A percentile compares a stretch with the other conserved stretches of the same genome.
phyloP scores from a whole-genome alignment of 1,139 yeast genomes.

The Yamadazyma dendronema region DNA sequence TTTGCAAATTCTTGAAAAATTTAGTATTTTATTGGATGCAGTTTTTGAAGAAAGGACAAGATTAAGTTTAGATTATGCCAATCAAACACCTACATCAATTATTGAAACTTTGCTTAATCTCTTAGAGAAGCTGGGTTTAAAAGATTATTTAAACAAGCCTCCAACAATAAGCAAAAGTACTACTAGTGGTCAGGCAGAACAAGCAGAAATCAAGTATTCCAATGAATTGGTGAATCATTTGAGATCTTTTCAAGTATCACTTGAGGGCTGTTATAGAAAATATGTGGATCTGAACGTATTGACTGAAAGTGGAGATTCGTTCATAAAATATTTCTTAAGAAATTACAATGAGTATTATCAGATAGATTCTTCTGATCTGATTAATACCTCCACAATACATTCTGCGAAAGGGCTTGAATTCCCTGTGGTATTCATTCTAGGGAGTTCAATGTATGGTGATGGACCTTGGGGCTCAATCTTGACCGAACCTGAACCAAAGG shows the following conservation, averaged over 20 bases:
- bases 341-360: conserved; percentile 47
- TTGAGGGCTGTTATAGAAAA: conserved; percentile 20
- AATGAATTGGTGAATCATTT: conserved; percentile 19
- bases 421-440: conserved; percentile 62
- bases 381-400: conserved; percentile 64
- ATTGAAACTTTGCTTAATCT: conserved; percentile 22
- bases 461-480: conserved; percentile 20
- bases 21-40: conserved; percentile 12
- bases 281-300: conserved; percentile 13
- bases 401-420: conserved; percentile 72
- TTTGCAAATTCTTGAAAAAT: conserved; percentile 3
- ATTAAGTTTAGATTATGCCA: conserved; percentile 8
- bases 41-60: conserved; percentile 15
- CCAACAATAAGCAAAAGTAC: background rate
- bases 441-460: conserved; percentile 20
- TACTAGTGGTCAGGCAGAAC: conserved; percentile 4
- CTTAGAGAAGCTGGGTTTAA: conserved; percentile 20
- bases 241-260: conserved; percentile 26
- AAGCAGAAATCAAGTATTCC: conserved; percentile 11
- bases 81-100: conserved; percentile 18
- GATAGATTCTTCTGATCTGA: conserved; percentile 23
- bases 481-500: conserved; percentile 3
- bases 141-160: conserved; percentile 23
- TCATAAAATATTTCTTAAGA: conserved; percentile 39
- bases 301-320: conserved; percentile 18